phyloP scores from a whole-genome alignment of 805 yeast genomes.

The Saccharomyces jurei region DNA sequence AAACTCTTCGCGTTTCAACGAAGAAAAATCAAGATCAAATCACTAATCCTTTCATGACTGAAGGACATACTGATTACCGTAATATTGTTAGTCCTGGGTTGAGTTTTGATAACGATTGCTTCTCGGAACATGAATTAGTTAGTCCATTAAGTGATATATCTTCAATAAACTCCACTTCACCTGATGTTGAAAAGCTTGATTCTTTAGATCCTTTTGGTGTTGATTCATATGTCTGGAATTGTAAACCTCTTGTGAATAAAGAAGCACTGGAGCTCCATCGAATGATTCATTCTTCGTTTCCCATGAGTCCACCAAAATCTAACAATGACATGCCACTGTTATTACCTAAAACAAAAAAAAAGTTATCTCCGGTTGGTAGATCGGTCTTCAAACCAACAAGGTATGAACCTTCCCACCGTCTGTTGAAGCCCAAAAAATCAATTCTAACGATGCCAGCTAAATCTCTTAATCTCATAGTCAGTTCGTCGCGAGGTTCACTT shows the following conservation, averaged over 20 bases:
- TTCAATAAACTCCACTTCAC: conserved; percentile 9
- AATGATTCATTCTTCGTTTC: conserved; percentile 11
- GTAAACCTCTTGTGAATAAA: conserved; percentile 4
- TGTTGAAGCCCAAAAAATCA: conserved; percentile 14
- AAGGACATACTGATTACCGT: not conserved
- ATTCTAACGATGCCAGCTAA: conserved; percentile 14
- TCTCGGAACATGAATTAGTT: conserved; percentile 14
- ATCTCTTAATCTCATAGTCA: conserved; percentile 21
- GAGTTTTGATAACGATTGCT: conserved; percentile 9
- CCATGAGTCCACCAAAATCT: not conserved
- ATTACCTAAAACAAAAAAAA: conserved; percentile 1
- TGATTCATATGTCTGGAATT: conserved; percentile 5
- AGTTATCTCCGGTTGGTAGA: not conserved
- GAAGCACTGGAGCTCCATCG: conserved; percentile 13
- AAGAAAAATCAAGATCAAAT: conserved; percentile 1
- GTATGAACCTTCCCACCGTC: conserved; percentile 15
- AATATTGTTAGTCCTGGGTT: conserved; percentile 6
- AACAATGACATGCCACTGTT: not conserved
- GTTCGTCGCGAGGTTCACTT: conserved; percentile 24
- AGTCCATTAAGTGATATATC: conserved; percentile 21
- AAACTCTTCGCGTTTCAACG: conserved; percentile 1
- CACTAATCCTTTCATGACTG: not conserved
- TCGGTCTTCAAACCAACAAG: not conserved
- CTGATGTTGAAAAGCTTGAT: conserved; percentile 9
- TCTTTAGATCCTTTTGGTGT: conserved; percentile 11